phyloP scores from a whole-genome alignment of 2,329 filamentous ascomycete genomes.

The Elsinoe necatrix region DNA sequence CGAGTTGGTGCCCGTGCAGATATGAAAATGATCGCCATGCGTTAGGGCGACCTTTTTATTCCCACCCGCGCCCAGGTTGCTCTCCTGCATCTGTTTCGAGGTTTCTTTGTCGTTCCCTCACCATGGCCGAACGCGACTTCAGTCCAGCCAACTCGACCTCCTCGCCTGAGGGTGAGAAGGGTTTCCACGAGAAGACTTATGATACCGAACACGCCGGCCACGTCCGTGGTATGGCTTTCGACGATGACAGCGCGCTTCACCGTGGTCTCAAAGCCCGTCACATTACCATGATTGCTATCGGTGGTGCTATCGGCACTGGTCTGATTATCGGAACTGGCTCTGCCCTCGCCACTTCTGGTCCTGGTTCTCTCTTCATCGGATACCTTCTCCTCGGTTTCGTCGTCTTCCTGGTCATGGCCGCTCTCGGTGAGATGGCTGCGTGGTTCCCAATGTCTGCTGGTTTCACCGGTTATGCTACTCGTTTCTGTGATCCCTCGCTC shows the following conservation, averaged over 20 bases:
- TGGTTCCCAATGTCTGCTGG: conserved; percentile 71
- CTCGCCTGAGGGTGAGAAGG: conserved; percentile 13
- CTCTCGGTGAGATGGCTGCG: conserved; percentile 74
- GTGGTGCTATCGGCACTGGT: conserved; percentile 66
- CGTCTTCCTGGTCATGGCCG: conserved; percentile 74
- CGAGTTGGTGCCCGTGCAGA: conserved; percentile 13
- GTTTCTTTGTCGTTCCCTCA: neutral
- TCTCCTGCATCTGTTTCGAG: neutral
- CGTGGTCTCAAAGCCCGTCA: conserved; percentile 61
- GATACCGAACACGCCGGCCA: neutral
- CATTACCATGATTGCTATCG: conserved; percentile 51
- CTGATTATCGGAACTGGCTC: conserved; percentile 59
- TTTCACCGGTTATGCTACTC: conserved; percentile 71
- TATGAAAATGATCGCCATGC: conserved; percentile 10
- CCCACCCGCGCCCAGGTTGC: neutral
- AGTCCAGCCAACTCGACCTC: conserved; percentile 13
- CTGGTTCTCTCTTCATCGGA: conserved; percentile 61
- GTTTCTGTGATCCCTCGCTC: conserved; percentile 72
- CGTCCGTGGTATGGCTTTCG: conserved; percentile 32
- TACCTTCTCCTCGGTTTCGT: conserved; percentile 62
- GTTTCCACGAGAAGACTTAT: conserved; percentile 12
- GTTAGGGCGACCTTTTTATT: conserved; percentile 3
- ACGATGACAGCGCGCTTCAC: conserved; percentile 58
- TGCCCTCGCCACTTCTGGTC: conserved; percentile 44
- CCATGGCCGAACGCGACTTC: conserved; percentile 10